Evolutionary conservation across 306 rosid genomes (phyloP).

Genomic region (Alnus glutinosa): DNA sequence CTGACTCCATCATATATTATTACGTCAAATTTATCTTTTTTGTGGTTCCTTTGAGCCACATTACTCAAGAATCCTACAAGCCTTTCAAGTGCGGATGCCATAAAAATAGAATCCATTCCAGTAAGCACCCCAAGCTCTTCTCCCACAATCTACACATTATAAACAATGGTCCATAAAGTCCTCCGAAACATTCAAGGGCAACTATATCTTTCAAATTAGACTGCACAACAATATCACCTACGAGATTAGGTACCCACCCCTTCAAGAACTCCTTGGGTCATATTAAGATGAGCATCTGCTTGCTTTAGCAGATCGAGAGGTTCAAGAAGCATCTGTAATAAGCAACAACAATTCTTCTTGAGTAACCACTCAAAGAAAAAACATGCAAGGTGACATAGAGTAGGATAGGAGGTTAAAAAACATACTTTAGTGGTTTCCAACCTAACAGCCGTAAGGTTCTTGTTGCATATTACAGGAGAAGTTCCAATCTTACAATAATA

Average conservation of each 20-base stretch:
- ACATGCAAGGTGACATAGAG: constrained; percentile 8
- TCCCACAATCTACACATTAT: constrained; percentile 68
- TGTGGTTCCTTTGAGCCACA: constrained; percentile 43
- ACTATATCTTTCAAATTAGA: constrained; percentile 18
- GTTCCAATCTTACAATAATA: constrained; percentile 89
- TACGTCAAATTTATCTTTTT: constrained; percentile 58
- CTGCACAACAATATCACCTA: constrained; percentile 17
- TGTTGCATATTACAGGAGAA: constrained; percentile 56
- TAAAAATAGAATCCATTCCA: constrained; percentile 84
- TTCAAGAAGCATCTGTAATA: constrained; percentile 77
- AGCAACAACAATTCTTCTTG: constrained; percentile 22
- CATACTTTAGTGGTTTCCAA: constrained; percentile 89
- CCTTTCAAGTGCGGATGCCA: constrained; percentile 62
- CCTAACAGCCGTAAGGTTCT: constrained; percentile 88
- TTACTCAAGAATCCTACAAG: constrained; percentile 55
- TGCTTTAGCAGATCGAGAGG: constrained; percentile 79
- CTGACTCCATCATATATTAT: constrained; percentile 83
- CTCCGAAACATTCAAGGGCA: constrained; percentile 10
- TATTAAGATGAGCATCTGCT: constrained; percentile 79
- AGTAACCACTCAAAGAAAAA: constrained; percentile 13
- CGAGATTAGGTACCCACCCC: constrained; percentile 82
- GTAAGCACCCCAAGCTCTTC: constrained; percentile 96
- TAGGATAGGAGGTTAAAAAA: constrained; percentile 25
- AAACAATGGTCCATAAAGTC: constrained; percentile 7
- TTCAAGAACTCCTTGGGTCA: constrained; percentile 88